phyloP scores from a whole-genome alignment of 1,139 yeast genomes.

The Candida freyschussii region DNA sequence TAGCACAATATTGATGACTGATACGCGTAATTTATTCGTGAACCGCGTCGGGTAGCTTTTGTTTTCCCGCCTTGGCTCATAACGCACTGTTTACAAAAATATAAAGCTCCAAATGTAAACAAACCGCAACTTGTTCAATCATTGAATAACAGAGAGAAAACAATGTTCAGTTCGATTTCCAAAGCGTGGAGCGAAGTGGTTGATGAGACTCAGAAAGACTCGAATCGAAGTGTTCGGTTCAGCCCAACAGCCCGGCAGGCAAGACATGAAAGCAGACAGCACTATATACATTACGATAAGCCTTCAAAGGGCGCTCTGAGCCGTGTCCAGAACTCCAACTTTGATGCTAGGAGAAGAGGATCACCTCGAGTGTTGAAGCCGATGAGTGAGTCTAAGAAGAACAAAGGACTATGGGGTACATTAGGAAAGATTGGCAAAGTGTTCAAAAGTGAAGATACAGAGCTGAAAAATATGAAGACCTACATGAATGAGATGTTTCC shows the following conservation, averaged over 20 bases:
- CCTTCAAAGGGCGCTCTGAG: slow-evolving; percentile 10
- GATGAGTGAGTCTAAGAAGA: slow-evolving; percentile 9
- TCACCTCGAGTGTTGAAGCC: slow-evolving; percentile 22
- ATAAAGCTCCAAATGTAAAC: too few relatives aligned
- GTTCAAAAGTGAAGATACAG: slow-evolving; percentile 12
- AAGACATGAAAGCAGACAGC: slow-evolving; percentile 4
- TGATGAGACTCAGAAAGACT: slow-evolving; percentile 15
- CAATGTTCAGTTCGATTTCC: slow-evolving; percentile 19
- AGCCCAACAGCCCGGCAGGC: slow-evolving; percentile 11
- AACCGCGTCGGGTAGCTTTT: too few relatives aligned
- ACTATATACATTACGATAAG: slow-evolving; percentile 17
- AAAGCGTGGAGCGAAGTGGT: slow-evolving; percentile 24
- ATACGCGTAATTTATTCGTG: too few relatives aligned
- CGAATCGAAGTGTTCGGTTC: slow-evolving; percentile 13
- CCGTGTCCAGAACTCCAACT: slow-evolving; percentile 3
- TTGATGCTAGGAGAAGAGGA: slow-evolving; percentile 5
- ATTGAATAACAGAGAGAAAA: background rate
- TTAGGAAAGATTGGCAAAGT: slow-evolving; percentile 20
- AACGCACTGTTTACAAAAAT: too few relatives aligned
- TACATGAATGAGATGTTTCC: slow-evolving; percentile 22
- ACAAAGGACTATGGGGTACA: slow-evolving; percentile 18
- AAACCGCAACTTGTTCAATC: too few relatives aligned
- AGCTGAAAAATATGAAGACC: slow-evolving; percentile 19
- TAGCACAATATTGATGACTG: background rate
- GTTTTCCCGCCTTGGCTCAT: too few relatives aligned